Evolutionary conservation across 345 rosid species (phyloP).

Genomic region (Populus nigra): DNA sequence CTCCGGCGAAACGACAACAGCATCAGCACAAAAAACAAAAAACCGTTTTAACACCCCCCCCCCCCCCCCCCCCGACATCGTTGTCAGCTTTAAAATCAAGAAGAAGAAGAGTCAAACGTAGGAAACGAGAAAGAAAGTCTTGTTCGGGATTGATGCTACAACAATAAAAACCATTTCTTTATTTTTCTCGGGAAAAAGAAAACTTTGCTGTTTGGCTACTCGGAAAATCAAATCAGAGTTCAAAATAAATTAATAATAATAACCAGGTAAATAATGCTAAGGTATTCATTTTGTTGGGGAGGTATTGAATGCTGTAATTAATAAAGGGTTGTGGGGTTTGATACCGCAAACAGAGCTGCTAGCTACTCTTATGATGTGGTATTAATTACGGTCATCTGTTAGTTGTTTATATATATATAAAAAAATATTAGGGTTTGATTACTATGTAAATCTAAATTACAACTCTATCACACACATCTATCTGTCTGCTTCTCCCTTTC

Average conservation of each 20-base stretch:
- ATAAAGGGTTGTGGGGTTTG: slow-evolving; percentile 11
- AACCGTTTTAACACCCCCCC: neutral
- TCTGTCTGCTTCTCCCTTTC: slow-evolving; percentile 11
- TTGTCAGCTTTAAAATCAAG: slow-evolving; percentile 16
- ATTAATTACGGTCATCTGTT: slow-evolving; percentile 37
- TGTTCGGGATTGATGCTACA: slow-evolving; percentile 12
- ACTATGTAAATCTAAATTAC: slow-evolving; percentile 25
- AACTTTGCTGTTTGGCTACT: slow-evolving; percentile 23
- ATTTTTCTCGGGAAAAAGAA: neutral
- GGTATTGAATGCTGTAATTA: slow-evolving; percentile 46
- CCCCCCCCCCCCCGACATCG: slow-evolving; percentile 11
- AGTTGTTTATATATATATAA: neutral
- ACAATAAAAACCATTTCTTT: neutral
- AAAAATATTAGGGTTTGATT: slow-evolving; percentile 17
- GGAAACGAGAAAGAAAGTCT: neutral
- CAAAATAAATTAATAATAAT: neutral
- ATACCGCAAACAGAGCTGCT: slow-evolving; percentile 10
- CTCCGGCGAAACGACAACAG: neutral
- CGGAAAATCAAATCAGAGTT: slow-evolving; percentile 10
- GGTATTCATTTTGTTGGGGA: slow-evolving; percentile 25
- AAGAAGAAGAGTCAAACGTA: neutral
- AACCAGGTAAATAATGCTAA: slow-evolving; percentile 6
- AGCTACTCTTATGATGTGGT: slow-evolving; percentile 11
- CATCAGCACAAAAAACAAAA: neutral
- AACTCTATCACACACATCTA: slow-evolving; percentile 7